phyloP scores from a whole-genome alignment of 495 filamentous ascomycete genomes.

The Amphirosellinia nigrospora region DNA sequence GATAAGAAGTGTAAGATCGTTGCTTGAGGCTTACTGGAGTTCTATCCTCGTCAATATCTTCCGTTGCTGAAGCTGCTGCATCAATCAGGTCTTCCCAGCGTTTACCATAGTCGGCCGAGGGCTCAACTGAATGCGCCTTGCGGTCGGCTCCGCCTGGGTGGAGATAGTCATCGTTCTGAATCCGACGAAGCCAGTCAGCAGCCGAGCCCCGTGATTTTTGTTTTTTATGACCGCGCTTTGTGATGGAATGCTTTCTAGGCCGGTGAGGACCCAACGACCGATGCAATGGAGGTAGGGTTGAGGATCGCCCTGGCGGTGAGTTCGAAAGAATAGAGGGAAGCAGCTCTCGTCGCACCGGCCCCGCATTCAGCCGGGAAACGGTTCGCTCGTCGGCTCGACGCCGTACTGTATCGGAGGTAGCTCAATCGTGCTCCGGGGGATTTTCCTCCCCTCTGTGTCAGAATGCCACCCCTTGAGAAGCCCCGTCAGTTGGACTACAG shows the following conservation, averaged over 20 bases:
- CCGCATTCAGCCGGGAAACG: conserved; percentile 65
- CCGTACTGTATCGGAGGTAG: conserved; percentile 71
- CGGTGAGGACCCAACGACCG: conserved; percentile 64
- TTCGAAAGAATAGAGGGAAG: conserved; percentile 80
- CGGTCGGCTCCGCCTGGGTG: conserved; percentile 75
- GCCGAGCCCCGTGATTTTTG: conserved; percentile 69
- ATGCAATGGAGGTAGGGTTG: conserved; percentile 82
- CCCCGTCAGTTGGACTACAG: conserved; percentile 20
- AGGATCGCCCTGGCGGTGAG: conserved; percentile 85
- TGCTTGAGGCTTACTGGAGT: conserved; percentile 68
- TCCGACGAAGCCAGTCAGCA: conserved; percentile 55
- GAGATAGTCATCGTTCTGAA: conserved; percentile 59
- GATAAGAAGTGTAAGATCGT: conserved; percentile 43
- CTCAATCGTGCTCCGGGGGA: conserved; percentile 68
- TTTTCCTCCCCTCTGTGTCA: conserved; percentile 67
- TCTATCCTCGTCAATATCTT: conserved; percentile 87
- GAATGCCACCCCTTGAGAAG: conserved; percentile 69
- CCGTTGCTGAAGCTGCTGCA: conserved; percentile 86
- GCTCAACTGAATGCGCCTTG: conserved; percentile 85
- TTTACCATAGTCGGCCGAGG: conserved; percentile 78
- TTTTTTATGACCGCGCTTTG: conserved; percentile 78
- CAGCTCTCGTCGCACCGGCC: conserved; percentile 68
- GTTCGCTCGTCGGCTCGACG: conserved; percentile 73
- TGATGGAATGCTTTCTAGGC: conserved; percentile 83
- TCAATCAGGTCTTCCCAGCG: conserved; percentile 95